Evolutionary conservation across 495 filamentous ascomycete species (phyloP).

Genomic region (Lasiosphaeriaceae sp.): DNA sequence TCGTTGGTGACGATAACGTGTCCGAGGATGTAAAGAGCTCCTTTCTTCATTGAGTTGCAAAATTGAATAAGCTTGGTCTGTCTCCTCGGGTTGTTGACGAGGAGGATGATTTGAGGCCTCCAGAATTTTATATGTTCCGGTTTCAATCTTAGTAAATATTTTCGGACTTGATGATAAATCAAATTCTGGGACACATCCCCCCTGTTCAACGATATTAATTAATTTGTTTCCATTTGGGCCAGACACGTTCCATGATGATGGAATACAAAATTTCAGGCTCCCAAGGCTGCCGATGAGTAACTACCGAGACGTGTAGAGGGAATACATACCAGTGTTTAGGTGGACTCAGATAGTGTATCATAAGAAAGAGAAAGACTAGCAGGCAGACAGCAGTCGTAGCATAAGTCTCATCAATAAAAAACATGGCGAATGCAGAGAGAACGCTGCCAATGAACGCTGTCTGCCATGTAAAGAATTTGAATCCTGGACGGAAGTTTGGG

Average conservation of each 20-base stretch:
- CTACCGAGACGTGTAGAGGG: too few relatives aligned
- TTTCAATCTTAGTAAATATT: slow-evolving; percentile 75
- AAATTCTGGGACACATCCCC: slow-evolving; percentile 85
- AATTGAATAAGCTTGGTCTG: slow-evolving; percentile 83
- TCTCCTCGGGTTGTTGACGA: slow-evolving; percentile 75
- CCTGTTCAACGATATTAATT: background rate
- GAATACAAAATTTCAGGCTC: slow-evolving; percentile 20
- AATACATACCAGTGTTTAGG: slow-evolving; percentile 63
- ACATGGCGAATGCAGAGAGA: slow-evolving; percentile 75
- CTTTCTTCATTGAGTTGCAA: slow-evolving; percentile 89
- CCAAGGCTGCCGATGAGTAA: too few relatives aligned
- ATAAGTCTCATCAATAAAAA: slow-evolving; percentile 83
- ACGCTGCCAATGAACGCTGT: slow-evolving; percentile 72
- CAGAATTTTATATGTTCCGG: slow-evolving; percentile 93
- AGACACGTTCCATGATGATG: too few relatives aligned
- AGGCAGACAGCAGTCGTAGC: slow-evolving; percentile 72
- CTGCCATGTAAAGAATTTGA: slow-evolving; percentile 84
- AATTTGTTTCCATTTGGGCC: too few relatives aligned
- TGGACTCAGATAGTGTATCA: slow-evolving; percentile 81
- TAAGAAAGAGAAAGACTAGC: slow-evolving; percentile 68
- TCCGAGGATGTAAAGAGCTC: slow-evolving; percentile 76
- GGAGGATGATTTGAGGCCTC: slow-evolving; percentile 78
- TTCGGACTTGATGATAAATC: slow-evolving; percentile 89
- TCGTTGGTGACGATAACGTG: slow-evolving; percentile 85
- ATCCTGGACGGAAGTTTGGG: slow-evolving; percentile 84